Evolutionary conservation across 1,284 basidiomycete genomes (phyloP).

Genomic region (Leccinum fuscescens): DNA sequence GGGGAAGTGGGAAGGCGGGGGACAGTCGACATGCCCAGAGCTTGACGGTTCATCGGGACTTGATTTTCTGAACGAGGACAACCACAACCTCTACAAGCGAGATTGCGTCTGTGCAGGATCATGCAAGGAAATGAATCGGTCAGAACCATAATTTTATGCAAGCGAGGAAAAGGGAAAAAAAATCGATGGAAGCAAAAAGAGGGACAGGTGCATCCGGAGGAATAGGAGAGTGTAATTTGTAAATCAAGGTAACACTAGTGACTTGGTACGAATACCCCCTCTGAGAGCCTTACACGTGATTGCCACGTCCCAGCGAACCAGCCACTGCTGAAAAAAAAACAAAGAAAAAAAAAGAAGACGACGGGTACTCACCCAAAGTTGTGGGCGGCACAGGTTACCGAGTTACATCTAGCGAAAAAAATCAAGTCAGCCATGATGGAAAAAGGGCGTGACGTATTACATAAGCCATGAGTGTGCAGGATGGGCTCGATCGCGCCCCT

Average conservation of each 20-base stretch:
- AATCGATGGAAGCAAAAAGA: slow-evolving; percentile 13
- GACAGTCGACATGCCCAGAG: slow-evolving; percentile 25
- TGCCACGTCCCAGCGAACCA: neutral
- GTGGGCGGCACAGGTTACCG: slow-evolving; percentile 62
- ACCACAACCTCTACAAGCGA: slow-evolving; percentile 71
- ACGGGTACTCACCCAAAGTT: slow-evolving; percentile 66
- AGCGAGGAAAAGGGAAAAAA: slow-evolving; percentile 32
- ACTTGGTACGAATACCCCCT: slow-evolving; percentile 16
- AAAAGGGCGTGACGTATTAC: slow-evolving; percentile 9
- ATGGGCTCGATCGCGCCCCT: slow-evolving; percentile 16
- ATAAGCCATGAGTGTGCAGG: neutral
- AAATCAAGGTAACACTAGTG: slow-evolving; percentile 21
- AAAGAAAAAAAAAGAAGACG: neutral
- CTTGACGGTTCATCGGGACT: slow-evolving; percentile 30
- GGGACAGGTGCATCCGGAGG: slow-evolving; percentile 1
- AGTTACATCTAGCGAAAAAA: slow-evolving; percentile 48
- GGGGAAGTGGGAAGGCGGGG: slow-evolving; percentile 43
- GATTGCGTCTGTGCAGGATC: slow-evolving; percentile 61
- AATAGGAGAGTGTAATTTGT: slow-evolving; percentile 30
- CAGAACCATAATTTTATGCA: slow-evolving; percentile 31
- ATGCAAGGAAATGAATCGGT: slow-evolving; percentile 47
- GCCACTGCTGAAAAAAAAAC: neutral
- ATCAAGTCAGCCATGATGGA: slow-evolving; percentile 13
- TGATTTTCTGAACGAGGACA: slow-evolving; percentile 48
- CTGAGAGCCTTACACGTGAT: slow-evolving; percentile 5